These are phyloP conservation scores for Lactarius vividus DNA, from an alignment of 768 basidiomycete genomes.

Conservation along the genomic window DNA sequence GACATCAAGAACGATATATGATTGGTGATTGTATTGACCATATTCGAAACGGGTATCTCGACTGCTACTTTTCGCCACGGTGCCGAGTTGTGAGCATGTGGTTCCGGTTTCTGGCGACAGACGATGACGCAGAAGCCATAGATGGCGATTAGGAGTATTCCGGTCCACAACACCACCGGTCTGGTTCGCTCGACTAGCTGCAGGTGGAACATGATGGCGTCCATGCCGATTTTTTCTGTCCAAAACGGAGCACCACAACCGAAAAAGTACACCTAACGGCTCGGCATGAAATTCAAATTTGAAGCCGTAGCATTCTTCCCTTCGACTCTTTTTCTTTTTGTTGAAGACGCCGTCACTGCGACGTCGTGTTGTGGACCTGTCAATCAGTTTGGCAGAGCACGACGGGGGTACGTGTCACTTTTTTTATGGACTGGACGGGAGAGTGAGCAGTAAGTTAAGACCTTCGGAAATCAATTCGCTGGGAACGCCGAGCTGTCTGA, in stretches of 20 bases:
- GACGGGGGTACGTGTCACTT: background rate
- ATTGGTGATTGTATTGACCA: background rate
- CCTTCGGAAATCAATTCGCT: background rate
- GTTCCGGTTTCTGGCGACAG: background rate
- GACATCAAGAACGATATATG: background rate
- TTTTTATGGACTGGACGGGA: background rate
- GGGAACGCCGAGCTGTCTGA: background rate
- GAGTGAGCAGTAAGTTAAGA: background rate
- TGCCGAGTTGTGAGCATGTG: background rate
- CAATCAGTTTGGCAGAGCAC: background rate
- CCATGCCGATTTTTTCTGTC: background rate
- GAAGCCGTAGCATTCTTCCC: background rate
- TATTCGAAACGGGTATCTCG: background rate
- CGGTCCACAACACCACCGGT: background rate
- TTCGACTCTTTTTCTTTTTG: background rate
- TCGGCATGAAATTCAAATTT: background rate
- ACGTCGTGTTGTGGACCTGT: background rate
- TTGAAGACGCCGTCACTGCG: background rate
- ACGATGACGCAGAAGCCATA: slow-evolving; percentile 12
- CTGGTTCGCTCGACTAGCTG: background rate
- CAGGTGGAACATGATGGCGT: background rate
- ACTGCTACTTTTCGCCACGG: background rate
- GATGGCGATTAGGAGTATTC: background rate
- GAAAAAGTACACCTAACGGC: background rate
- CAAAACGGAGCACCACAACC: background rate